phyloP scores from a whole-genome alignment of 345 rosid species.

The Adansonia digitata region DNA sequence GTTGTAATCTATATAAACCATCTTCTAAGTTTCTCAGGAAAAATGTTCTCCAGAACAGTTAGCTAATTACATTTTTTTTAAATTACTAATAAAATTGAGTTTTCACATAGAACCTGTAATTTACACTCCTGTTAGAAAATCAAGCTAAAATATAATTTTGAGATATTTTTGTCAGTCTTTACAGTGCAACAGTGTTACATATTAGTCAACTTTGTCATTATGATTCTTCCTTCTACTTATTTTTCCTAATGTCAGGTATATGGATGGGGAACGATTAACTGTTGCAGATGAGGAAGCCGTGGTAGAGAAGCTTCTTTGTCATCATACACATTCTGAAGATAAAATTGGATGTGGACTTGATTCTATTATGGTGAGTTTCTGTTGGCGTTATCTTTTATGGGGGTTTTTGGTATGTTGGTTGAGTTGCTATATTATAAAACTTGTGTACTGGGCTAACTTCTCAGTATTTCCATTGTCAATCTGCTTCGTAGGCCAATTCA shows the following conservation, averaged over 20 bases:
- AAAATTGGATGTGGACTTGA: conserved; percentile 79
- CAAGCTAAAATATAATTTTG: background rate
- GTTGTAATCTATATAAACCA: background rate
- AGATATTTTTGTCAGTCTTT: background rate
- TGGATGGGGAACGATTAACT: conserved; percentile 58
- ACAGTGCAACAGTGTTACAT: background rate
- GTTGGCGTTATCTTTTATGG: background rate
- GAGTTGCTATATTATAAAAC: background rate
- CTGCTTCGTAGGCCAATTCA: background rate
- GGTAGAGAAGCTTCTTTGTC: conserved; percentile 59
- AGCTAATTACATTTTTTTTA: background rate
- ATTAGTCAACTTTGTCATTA: background rate
- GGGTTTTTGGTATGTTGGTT: background rate
- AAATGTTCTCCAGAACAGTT: background rate
- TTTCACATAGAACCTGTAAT: background rate
- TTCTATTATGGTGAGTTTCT: conserved; percentile 56
- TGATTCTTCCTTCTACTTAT: background rate
- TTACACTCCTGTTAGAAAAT: background rate
- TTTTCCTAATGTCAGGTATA: conserved; percentile 40
- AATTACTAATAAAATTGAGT: background rate
- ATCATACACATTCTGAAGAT: conserved; percentile 71
- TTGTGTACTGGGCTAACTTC: background rate
- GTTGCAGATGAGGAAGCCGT: conserved; percentile 58
- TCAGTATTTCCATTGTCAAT: background rate
- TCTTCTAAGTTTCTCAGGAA: background rate